phyloP scores from a whole-genome alignment of 768 basidiomycete species.

The Collybiopsis confluens region DNA sequence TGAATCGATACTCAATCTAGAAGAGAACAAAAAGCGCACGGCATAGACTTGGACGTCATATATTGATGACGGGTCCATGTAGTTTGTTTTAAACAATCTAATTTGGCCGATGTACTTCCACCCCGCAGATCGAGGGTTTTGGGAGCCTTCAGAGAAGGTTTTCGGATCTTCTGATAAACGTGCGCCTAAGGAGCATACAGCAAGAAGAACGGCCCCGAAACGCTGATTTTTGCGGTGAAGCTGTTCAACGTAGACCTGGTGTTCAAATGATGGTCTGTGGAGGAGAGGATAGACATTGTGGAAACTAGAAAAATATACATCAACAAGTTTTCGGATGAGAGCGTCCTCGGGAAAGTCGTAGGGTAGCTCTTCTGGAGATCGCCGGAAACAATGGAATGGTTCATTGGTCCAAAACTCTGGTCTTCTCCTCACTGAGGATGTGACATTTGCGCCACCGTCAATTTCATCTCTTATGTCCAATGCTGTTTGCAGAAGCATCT shows the following conservation, averaged over 20 bases:
- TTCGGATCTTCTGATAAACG: slow-evolving; percentile 40
- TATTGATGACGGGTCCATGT: slow-evolving; percentile 26
- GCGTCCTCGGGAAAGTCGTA: slow-evolving; percentile 45
- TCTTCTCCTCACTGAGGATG: background rate
- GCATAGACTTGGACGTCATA: slow-evolving; percentile 34
- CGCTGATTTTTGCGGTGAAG: slow-evolving; percentile 32
- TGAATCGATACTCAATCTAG: slow-evolving; percentile 17
- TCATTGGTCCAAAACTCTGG: background rate
- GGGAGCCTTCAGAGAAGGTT: slow-evolving; percentile 26
- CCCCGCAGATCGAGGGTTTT: slow-evolving; percentile 31
- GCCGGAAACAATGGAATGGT: background rate
- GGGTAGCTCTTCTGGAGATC: background rate
- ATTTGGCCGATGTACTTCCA: slow-evolving; percentile 41
- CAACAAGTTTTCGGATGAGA: slow-evolving; percentile 42
- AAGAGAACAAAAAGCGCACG: slow-evolving; percentile 18
- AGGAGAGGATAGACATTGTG: slow-evolving; percentile 45
- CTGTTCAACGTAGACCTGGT: slow-evolving; percentile 15
- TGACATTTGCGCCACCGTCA: background rate
- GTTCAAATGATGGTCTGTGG: slow-evolving; percentile 48
- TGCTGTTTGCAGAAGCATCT: slow-evolving; percentile 4
- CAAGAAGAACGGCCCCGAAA: slow-evolving; percentile 40
- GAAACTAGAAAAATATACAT: slow-evolving; percentile 44
- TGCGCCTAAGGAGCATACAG: slow-evolving; percentile 45
- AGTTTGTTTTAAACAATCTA: slow-evolving; percentile 29
- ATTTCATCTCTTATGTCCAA: background rate